phyloP scores from a whole-genome alignment of 805 yeast species.

The Komagataella phaffii region DNA sequence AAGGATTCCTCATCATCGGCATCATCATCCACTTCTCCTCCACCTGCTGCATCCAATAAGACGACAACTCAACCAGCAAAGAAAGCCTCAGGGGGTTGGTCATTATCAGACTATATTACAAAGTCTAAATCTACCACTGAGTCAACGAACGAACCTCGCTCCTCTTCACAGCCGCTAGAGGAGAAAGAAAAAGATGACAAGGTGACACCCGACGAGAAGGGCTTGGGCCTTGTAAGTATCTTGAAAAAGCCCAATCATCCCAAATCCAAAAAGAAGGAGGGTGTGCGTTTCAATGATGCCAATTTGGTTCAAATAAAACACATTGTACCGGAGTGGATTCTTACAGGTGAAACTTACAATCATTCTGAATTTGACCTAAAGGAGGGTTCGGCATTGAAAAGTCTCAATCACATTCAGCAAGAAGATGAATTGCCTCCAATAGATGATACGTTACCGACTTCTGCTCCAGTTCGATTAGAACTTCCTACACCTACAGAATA shows the following conservation, averaged over 20 bases:
- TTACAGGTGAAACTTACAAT: not conserved
- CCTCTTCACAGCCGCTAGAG: not conserved
- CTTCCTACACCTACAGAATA: not conserved
- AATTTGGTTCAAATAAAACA: not conserved
- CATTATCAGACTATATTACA: not conserved
- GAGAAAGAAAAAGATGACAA: not conserved
- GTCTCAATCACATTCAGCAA: not conserved
- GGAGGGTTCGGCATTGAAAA: not conserved
- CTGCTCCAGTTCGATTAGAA: not conserved
- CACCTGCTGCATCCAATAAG: not conserved
- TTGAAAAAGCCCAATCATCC: not conserved
- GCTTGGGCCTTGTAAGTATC: not conserved
- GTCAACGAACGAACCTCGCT: not conserved
- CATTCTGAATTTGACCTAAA: not conserved
- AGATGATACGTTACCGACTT: not conserved
- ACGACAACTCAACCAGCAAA: not conserved
- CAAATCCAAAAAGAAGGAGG: not conserved
- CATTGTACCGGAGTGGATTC: not conserved
- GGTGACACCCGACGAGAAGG: not conserved
- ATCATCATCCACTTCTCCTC: not conserved
- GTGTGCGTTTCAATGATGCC: not conserved
- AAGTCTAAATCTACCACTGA: not conserved
- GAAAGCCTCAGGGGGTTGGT: not conserved
- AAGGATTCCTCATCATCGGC: not conserved
- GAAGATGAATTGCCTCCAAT: not conserved